Percentiles rank a stretch among this genome's conserved stretches.
phyloP scores from a whole-genome alignment of 768 basidiomycete genomes.

The Artomyces pyxidatus region DNA sequence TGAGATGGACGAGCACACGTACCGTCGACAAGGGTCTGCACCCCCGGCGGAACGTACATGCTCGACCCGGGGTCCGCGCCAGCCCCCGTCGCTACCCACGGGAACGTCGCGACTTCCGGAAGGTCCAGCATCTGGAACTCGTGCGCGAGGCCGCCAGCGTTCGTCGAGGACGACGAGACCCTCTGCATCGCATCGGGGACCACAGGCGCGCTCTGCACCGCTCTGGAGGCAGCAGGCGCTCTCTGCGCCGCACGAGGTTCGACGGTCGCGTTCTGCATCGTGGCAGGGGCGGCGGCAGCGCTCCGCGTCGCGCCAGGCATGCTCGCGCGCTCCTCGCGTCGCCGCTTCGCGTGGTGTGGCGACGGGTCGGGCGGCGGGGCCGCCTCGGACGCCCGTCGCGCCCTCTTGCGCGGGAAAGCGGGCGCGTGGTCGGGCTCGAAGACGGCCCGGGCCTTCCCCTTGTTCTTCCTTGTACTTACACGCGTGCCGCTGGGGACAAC shows the following conservation, averaged over 20 bases:
- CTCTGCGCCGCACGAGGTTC: no score
- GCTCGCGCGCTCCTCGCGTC: not conserved
- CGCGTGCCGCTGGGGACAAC: not conserved
- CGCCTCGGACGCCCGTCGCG: not conserved
- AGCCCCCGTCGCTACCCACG: conserved; percentile 22
- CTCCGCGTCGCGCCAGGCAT: no score
- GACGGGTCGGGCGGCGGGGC: not conserved
- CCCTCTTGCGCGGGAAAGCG: not conserved
- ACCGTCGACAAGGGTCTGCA: conserved; percentile 30
- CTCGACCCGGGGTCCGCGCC: not conserved
- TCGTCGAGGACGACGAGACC: not conserved
- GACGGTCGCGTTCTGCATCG: not conserved
- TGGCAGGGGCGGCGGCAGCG: not conserved
- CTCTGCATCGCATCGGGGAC: not conserved
- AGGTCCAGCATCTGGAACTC: conserved; percentile 29
- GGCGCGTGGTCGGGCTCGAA: not conserved
- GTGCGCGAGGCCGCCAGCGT: not conserved
- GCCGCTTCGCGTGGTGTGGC: no score
- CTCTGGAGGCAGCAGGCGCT: no score
- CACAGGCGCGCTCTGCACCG: not conserved
- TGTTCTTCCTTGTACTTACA: not conserved
- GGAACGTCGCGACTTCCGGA: conserved; percentile 24
- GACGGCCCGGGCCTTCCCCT: conserved; percentile 1
- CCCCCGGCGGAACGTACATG: conserved; percentile 28
- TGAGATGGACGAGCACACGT: conserved; percentile 6